Percentiles rank a stretch among this genome's conserved stretches.
Conservation (phyloP, 2,329 filamentous ascomycete species). For the Catunica adiposa region DNA sequence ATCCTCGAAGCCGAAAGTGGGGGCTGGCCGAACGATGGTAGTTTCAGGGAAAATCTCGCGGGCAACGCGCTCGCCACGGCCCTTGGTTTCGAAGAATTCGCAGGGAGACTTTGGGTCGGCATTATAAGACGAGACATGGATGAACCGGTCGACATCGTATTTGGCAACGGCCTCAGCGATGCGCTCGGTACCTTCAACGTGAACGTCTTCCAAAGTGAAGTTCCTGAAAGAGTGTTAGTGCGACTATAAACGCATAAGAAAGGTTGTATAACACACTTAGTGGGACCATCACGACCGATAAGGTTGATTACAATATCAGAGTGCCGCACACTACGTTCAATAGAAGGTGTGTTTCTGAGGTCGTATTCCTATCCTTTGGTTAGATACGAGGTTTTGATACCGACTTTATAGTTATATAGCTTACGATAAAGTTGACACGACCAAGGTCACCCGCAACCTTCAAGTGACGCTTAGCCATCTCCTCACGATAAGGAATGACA, state of each 20-base stretch:
- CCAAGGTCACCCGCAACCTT: slow-evolving; percentile 94
- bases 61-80: slow-evolving; percentile 63
- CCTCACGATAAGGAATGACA: slow-evolving; percentile 83
- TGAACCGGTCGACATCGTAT: slow-evolving; percentile 92
- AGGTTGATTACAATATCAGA: slow-evolving; percentile 97
- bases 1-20: slow-evolving; percentile 91
- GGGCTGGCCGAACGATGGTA: slow-evolving; percentile 85
- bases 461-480: slow-evolving; percentile 93
- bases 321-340: slow-evolving; percentile 91
- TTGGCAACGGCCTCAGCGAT: slow-evolving; percentile 92
- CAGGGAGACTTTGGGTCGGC: slow-evolving; percentile 64
- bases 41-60: slow-evolving; percentile 89
- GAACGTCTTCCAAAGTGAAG: slow-evolving; percentile 81
- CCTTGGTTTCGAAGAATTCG: slow-evolving; percentile 88
- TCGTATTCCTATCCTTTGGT: slow-evolving; percentile 61
- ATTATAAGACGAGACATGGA: slow-evolving; percentile 93
- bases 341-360: slow-evolving; percentile 80
- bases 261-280: slow-evolving; percentile 47
- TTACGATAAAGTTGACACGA: slow-evolving; percentile 68
- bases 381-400: slow-evolving; percentile 2
- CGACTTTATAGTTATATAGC: slow-evolving; percentile 16
- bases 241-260: slow-evolving; percentile 16
- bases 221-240: slow-evolving; percentile 45
- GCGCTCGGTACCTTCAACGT: slow-evolving; percentile 79
- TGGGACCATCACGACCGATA: slow-evolving; percentile 84